Percentiles rank a stretch among this genome's conserved stretches.
phyloP scores from a whole-genome alignment of 495 filamentous ascomycete genomes.

The Talaromyces borbonicus region DNA sequence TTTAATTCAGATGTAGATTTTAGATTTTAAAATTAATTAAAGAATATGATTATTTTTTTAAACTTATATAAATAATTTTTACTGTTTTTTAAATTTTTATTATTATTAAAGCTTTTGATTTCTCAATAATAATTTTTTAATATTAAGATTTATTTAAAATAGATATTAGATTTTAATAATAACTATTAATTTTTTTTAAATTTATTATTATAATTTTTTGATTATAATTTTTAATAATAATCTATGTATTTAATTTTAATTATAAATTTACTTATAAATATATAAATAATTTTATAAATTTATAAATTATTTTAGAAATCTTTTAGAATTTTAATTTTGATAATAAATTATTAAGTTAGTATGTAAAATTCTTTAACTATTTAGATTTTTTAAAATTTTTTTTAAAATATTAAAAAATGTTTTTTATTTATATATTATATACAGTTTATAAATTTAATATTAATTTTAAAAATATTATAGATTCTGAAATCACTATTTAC shows the following conservation, averaged over 20 bases:
- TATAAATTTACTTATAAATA: slow-evolving; percentile 3
- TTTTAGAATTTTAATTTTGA: neutral
- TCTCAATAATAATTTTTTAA: neutral
- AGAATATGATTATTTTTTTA: neutral
- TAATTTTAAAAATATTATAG: neutral
- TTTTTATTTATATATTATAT: neutral
- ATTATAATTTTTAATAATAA: neutral
- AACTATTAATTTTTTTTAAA: neutral
- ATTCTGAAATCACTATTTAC: neutral
- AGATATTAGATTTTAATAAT: neutral
- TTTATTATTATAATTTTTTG: neutral
- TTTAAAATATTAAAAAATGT: neutral
- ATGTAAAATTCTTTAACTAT: neutral
- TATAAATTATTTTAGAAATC: slow-evolving; percentile 6
- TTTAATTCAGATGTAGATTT: too few relatives aligned
- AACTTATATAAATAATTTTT: neutral
- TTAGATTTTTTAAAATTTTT: neutral
- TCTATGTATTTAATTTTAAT: slow-evolving; percentile 8
- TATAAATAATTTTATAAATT: neutral
- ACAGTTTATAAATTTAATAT: neutral
- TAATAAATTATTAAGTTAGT: neutral
- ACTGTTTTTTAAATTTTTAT: neutral
- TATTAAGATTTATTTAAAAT: neutral
- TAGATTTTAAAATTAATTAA: too few relatives aligned
- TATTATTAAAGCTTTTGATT: too few relatives aligned